Evolutionary conservation across 2,329 filamentous ascomycete species (phyloP).

Genomic region (Colletotrichum euphorbiae): DNA sequence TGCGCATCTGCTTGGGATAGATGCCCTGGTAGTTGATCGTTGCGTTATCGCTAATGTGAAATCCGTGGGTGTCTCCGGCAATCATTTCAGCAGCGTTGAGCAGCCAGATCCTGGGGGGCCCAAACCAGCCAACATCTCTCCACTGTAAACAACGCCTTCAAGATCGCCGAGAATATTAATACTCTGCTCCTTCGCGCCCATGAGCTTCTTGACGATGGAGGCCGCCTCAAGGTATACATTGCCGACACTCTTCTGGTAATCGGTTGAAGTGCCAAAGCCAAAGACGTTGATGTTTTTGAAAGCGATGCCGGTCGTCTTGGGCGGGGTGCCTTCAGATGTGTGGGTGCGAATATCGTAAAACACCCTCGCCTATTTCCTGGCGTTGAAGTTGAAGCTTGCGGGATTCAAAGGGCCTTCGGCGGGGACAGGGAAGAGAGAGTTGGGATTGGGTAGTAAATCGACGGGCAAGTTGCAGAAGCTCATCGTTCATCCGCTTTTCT

Average conservation of each 20-base stretch:
- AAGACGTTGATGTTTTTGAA: conserved; percentile 58
- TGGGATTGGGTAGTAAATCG: conserved; percentile 44
- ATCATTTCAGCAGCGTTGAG: conserved; percentile 75
- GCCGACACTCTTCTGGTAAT: conserved; percentile 57
- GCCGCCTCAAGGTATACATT: conserved; percentile 48
- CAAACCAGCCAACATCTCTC: conserved; percentile 69
- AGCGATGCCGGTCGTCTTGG: conserved; percentile 52
- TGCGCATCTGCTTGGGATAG: conserved; percentile 33
- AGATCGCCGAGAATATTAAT: conserved; percentile 64
- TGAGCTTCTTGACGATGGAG: conserved; percentile 44
- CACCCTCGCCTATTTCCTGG: conserved; percentile 57
- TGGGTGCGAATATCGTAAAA: conserved; percentile 45
- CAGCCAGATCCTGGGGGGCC: conserved; percentile 69
- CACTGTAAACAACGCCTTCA: conserved; percentile 64
- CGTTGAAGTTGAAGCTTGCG: conserved; percentile 53
- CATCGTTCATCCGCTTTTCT: conserved; percentile 21
- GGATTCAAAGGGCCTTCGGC: conserved; percentile 51
- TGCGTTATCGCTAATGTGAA: conserved; percentile 49
- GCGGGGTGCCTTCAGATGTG: conserved; percentile 43
- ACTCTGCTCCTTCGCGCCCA: conserved; percentile 44
- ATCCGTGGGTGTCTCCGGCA: conserved; percentile 71
- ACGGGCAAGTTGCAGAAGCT: conserved; percentile 47
- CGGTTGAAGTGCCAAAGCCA: conserved; percentile 54
- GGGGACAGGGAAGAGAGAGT: conserved; percentile 45
- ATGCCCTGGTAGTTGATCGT: conserved; percentile 39